Base-by-base conservation (phyloP, 305 asterid species). In the Striga hermonthica region DNA sequence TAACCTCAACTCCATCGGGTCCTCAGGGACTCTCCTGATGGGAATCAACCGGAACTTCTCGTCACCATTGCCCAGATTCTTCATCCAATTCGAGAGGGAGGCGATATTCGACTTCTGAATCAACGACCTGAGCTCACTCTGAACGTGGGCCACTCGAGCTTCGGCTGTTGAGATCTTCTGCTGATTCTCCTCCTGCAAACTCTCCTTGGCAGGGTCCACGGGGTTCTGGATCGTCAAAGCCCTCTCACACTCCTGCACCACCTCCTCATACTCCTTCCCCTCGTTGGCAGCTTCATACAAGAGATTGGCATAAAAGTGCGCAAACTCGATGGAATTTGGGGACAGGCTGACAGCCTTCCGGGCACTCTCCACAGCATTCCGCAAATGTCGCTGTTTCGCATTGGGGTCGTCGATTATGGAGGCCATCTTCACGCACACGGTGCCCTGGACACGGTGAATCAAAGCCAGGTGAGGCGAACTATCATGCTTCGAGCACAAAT, bases 11-110 rank as follows among this genome's bases (percentile, higher is more conserved):
- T 92, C 97, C 98, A 87, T 87, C 1, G 96, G 96, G 70, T 92
- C 96, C 78, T 90, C 98, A 1, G 88, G 62, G 12, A 65, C 86
- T 77, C 92, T 83, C 81, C 87, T 81, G 58, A 93, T 77, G 2
- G 97, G 98, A 71, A 93, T 86, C 78, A 87, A 76, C 78, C 93
- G 79, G 66, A 90, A 79, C 67, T 88, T 90, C 67, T 93, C 96
- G 62, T 86, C 96, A 28, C 96, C 98, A 54, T 71, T 78, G 38
- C 92, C 86, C 57, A 87, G 68, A 76, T 82, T 81, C 79, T 90
- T 92, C 97, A 89, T 80, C 97, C 97, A 88, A 38, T 83, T 77
- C 3, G 97, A 92, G 66, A 90, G 76, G 50, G 95, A 78, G n/a
- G 94, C 94, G 68, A 90, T 72, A 64, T 84, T 86, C 2, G 97